Evolutionary conservation across 345 rosid species (phyloP), one percentile per base, ranked within the genome.

Genomic region (Eucalyptus marginata): DNA sequence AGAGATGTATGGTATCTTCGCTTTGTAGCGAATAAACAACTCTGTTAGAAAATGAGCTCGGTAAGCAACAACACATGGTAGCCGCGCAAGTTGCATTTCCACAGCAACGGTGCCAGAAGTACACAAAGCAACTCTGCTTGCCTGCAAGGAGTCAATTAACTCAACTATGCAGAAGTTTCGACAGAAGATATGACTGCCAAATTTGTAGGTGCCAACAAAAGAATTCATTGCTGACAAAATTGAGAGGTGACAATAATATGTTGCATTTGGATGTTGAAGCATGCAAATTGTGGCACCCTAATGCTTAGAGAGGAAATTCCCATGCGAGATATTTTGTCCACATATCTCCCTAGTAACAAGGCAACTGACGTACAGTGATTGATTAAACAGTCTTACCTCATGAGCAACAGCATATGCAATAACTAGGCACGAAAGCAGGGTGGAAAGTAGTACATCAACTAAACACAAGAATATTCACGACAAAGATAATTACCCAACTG

Each of bases 91-190:
- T 91, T 96, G 99, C 90, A 97, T 88, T 92, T 97, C 98, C 89
- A 97, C 89, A 46, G 98, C 98, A 88, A 94, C 99, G n/a, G 99
- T 96, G 92, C 99, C 99, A n/a, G 99, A 97, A 88, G 99, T 96
- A 91, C 99, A 97, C 87, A 97, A 90, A 25, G 99, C 99, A 89
- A 93, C 95, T 89, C 54, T 91, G 88, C 99, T 96, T 80, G 94
- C 98, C 99, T 97, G 97, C 92, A 91, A 62, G 68, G 88, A 50
- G 68, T 90, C 13, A 87, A 71, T 68, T 58, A 68, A 87, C 40
- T 22, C 86, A 83, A 40, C 47, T 20, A 76, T 36, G 47, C 84
- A 76, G 84, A 40, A 76, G 84, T 40, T 76, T 6, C 5, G 2
- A 40, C 47, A 40, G 47, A 76, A 76, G 84, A 20, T 40, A 20